Evolutionary conservation across 176 grass and related monocot species (phyloP), one percentile per base, ranked within the genome.

Genomic region (Zoysia japonica): DNA sequence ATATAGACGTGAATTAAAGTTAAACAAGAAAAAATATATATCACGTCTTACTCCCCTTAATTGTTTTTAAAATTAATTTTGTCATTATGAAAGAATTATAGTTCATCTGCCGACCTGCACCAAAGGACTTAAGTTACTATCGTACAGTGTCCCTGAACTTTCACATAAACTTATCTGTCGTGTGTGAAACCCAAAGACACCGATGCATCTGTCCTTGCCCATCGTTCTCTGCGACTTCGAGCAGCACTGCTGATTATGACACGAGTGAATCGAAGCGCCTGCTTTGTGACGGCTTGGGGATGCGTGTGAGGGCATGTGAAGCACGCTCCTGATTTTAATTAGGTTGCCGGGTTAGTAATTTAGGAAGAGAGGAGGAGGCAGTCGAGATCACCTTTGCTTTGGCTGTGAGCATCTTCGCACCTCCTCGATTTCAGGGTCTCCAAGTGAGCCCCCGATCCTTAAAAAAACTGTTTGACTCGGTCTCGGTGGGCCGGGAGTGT

Each of bases 351-450:
- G 67, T 76, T 45, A 56, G 35, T 42, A 9, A 47, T 74, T 10
- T 35, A 61, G 20, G 20, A 61, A 61, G 61, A 79, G 28, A 28
- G 28, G 28, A 79, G 16, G 68, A 53, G 64, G 75, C 70, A 76
- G 47, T 0, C 44, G n/a, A 82, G 78, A 60, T 72, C 17, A n/a
- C 82, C 78, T 85, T 82, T 78, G 87, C 82, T 85, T 85, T 36
- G 17, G 15, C 72, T 78, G 14, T 67, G 51, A 72, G 68, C 45
- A 82, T 63, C 79, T 82, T 38, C 77, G 70, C 28, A 28, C 28
- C 43, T 49, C 87, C 87, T 67, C 78, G 65, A 81, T 81, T 85
- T 64, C 72, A 77, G 72, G 42, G 72, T 64, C 82, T 85, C 48
- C 72, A 59, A 52, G 5, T 39, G 54, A 61, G 87, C 3, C 7